Base-by-base conservation (phyloP, 768 basidiomycete species). In the Mrakia blollopis region DNA sequence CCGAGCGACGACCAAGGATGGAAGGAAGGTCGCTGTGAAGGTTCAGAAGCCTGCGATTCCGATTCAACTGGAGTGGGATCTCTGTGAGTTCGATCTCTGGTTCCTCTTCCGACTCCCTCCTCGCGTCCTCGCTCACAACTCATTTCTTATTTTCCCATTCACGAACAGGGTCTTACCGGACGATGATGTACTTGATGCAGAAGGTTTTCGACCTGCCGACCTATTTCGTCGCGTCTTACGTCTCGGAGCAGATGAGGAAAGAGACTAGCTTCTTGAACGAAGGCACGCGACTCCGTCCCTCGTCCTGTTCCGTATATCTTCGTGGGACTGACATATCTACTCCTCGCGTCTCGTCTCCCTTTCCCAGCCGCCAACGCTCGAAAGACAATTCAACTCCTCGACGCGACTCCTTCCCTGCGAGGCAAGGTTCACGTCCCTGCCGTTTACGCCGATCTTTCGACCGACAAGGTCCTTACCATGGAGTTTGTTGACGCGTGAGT, bases 241-340 rank as follows among this genome's bases (percentile, higher is more conserved):
- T 96, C 57, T 90, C 89, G 3, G 88, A 90, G 71, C 93, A 94
- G 81, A 88, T 96, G 76, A 87, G 91, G 6, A 88, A 88, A 78
- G 94, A 98, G 81, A 88, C 94, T 0, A 90, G 94, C 81, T 95
- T 96, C 79, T 81, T 87, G 32, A 85, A 89, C 63, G 95, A 98
- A 37, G 61, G 70, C 50, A 16, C 0, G 39, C 16, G 23, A 21
- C 5, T 21, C 30, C 23, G 4, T 14, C 57, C 3, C 14, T 7
- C n/a, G n/a, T 32, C 28, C 28, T 61, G 28, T 67, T 52, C 57
- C n/a, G n/a, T n/a, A n/a, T n/a, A n/a, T 57, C 23, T 21, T 13
- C 32, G n/a, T n/a, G n/a, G n/a, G n/a, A n/a, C n/a, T n/a, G n/a
- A n/a, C n/a, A n/a, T n/a, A n/a, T n/a, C n/a, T n/a, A n/a, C n/a